These are phyloP conservation scores for Talaromyces sp. DNA, from an alignment of 2,329 filamentous ascomycete genomes.

Conservation along the genomic window DNA sequence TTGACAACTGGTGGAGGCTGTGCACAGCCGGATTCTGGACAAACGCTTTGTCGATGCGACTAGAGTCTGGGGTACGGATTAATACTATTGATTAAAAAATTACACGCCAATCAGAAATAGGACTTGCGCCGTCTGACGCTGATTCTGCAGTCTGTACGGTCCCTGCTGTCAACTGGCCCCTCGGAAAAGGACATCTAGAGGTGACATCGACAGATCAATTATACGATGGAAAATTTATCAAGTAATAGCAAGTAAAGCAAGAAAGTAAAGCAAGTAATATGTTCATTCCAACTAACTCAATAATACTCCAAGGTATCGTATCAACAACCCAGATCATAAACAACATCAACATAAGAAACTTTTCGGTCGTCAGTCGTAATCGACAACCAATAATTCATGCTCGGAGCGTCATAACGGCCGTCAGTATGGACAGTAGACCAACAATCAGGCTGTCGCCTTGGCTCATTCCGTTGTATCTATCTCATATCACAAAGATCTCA, in stretches of 20 bases:
- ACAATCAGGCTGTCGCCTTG: not conserved
- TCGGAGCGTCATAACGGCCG: not conserved
- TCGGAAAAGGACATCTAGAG: too few relatives aligned
- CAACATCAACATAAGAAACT: constrained; percentile 10
- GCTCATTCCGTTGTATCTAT: constrained; percentile 5
- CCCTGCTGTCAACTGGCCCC: too few relatives aligned
- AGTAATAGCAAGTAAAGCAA: not conserved
- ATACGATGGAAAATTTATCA: not conserved
- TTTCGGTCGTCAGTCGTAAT: constrained; percentile 10
- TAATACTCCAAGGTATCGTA: constrained; percentile 12
- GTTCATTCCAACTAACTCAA: not conserved
- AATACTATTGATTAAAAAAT: not conserved
- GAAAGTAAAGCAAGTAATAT: too few relatives aligned
- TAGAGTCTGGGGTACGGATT: not conserved
- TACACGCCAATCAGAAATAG: not conserved
- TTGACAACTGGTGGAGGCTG: not conserved
- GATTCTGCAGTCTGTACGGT: not conserved
- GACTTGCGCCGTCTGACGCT: not conserved
- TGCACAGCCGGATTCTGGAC: not conserved
- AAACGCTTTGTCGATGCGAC: too few relatives aligned
- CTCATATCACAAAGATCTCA: constrained; percentile 6
- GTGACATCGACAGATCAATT: too few relatives aligned
- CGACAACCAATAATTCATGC: constrained; percentile 2
- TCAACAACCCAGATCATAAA: constrained; percentile 6
- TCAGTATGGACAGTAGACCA: not conserved